Conservation (phyloP, 2,329 filamentous ascomycete genomes). For the Berkeleyomyces rouxiae region DNA sequence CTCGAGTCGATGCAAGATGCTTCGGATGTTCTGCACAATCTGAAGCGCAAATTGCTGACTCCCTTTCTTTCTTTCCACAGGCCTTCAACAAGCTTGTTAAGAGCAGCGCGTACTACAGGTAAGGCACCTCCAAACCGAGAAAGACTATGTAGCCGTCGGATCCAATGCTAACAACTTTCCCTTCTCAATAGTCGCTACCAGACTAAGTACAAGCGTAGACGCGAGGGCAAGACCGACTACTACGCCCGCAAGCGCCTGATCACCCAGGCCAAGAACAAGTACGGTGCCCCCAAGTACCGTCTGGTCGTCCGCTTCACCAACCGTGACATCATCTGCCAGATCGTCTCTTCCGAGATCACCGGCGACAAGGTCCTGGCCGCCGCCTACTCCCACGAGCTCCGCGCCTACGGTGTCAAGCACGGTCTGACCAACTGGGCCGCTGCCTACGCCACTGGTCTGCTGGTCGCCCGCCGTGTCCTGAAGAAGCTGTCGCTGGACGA, state of each 20-base stretch:
- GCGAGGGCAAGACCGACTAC: slow-evolving; percentile 98
- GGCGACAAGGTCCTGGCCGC: slow-evolving; percentile 93
- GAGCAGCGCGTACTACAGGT: slow-evolving; percentile 99
- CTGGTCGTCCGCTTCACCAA: slow-evolving; percentile 99
- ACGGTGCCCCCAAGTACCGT: slow-evolving; percentile 99
- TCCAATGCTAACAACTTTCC: slow-evolving; percentile 19
- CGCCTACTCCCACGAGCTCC: slow-evolving; percentile 95
- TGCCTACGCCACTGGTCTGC: slow-evolving; percentile 89
- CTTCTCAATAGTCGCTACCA: slow-evolving; percentile 65
- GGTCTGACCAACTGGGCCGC: slow-evolving; percentile 99
- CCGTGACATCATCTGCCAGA: slow-evolving; percentile 97
- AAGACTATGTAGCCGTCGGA: neutral
- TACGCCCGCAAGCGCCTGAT: slow-evolving; percentile 99
- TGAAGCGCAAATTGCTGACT: slow-evolving; percentile 99
- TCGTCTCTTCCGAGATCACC: slow-evolving; percentile 86
- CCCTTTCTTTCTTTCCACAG: slow-evolving; percentile 42
- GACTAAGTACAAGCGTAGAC: slow-evolving; percentile 98
- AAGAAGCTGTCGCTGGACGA: slow-evolving; percentile 94
- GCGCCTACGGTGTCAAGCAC: slow-evolving; percentile 92
- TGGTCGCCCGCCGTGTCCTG: slow-evolving; percentile 90
- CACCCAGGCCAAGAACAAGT: slow-evolving; percentile 99
- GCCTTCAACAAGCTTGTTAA: slow-evolving; percentile 89
- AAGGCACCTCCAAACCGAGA: slow-evolving; percentile 23
- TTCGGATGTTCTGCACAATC: slow-evolving; percentile 52
- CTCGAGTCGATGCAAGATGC: slow-evolving; percentile 89